Evolutionary conservation across 345 rosid species (phyloP), one percentile per base, ranked within the genome.

Genomic region (Arabis hirsuta): DNA sequence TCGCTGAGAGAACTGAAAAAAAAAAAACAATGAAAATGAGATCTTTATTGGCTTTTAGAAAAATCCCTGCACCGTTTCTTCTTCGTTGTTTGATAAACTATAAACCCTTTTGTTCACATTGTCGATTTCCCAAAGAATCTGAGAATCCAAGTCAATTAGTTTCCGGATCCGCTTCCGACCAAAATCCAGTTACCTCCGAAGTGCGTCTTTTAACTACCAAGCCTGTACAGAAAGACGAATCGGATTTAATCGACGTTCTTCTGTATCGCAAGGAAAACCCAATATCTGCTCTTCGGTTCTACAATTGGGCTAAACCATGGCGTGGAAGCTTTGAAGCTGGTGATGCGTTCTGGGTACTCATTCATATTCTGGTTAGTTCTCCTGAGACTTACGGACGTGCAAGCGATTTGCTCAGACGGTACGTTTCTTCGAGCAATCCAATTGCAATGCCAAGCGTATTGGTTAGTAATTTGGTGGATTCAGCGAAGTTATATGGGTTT

Each of bases 361-460:
- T 91, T 78, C 92, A 87, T 79, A 75, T 91, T 65, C 76, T 88
- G 71, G 80, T 77, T 39, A 51, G 36, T 31, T 77, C 78, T 42
- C 42, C 66, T 0, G 55, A 79, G 76, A 83, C 81, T 31, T 52
- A 65, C 22, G 50, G 73, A 31, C 61, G 39, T 4, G 93, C 82
- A 24, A 64, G 57, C 16, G 69, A 64, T 69, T 65, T 86, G 76
- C 91, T 91, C 29, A 52, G 65, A 16, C 67, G 70, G 9, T 76
- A 62, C 24, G 81, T 67, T 65, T 67, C 84, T 67, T 52, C 83
- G 0, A 83, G 80, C 45, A 77, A 76, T 64, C 79, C 85, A 43
- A 69, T 53, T 6, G 74, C 85, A 24, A 14, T 51, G 38, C 76
- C 96, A 5, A 36, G 38, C 11, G 77, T 67, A 45, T 31, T 84